Evolutionary conservation across 2,329 filamentous ascomycete species (phyloP), one percentile per base, ranked within the genome.

Genomic region (Pseudocercospora fijiensis): DNA sequence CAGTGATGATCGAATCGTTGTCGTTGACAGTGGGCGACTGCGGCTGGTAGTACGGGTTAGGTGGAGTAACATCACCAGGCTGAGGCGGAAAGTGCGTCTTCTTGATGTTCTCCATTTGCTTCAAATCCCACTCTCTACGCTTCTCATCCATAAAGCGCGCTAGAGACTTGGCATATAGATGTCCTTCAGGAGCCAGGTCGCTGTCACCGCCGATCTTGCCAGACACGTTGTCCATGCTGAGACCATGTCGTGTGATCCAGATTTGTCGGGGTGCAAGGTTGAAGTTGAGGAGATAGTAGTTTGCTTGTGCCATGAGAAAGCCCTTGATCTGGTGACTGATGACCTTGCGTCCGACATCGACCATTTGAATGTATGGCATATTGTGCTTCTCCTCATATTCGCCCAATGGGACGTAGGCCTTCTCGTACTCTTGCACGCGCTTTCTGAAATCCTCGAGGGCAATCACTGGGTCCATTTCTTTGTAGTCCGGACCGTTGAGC

Each of bases 301-400:
- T 92, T 61, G 96, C 95, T 67, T 95, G 91, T 43, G 90, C 91
- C 62, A 92, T 92, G 56, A 99, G 83, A 77, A 99, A 99, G 5
- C 95, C 95, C 69, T 90, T 90, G 65, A 97, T 88, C 66, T 95
- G 90, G 76, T 96, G 90, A 53, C 94, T 90, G 49, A 98, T 88
- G 65, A 98, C 85, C 78, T 99, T 99, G 65, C 94, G 88, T 47
- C 95, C 95, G 2, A 99, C 95, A 76, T 99, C 95, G 68, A 98
- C 91, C 90, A 98, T 96, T 82, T 92, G 92, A 67, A 99, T 96
- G 75, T 96, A 99, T 65, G 96, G 91, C 85, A 97, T 89, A 71
- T 93, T 88, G 73, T 96, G 85, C 22, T 90, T 85, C 78, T 99
- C 95, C 76, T 99, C 95, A 52, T 75, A 75, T 18, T 75, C 73